Conservation (phyloP, 192 early-diverging fungal genomes). For the Podochytrium sp. region DNA sequence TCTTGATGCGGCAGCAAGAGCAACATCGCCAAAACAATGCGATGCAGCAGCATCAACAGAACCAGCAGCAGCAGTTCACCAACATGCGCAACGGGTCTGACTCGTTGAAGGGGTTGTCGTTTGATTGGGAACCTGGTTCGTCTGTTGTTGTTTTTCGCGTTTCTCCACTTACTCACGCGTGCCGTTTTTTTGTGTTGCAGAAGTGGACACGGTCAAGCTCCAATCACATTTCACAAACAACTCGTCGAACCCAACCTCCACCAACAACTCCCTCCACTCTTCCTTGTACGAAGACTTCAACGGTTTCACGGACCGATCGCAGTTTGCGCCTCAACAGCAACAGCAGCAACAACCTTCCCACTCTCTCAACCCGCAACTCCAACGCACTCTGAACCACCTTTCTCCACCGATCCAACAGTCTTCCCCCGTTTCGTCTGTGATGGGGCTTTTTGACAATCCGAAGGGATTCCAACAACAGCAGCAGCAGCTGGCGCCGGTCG, state of each 20-base stretch:
- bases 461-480: not conserved
- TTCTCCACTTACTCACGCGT: not conserved
- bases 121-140: constrained; percentile 3
- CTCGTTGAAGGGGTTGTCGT: not conserved
- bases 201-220: not conserved
- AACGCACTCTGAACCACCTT: constrained; percentile 17
- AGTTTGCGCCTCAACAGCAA: not conserved
- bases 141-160: not conserved
- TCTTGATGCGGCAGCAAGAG: constrained; percentile 3
- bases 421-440: constrained; percentile 8
- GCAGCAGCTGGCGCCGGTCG: not conserved
- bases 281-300: not conserved
- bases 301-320: not conserved
- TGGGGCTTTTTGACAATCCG: constrained; percentile 8
- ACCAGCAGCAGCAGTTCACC: constrained; percentile 9
- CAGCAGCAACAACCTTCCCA: not conserved
- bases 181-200: not conserved
- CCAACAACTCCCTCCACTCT: not conserved
- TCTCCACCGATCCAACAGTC: constrained; percentile 26
- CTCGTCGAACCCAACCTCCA: not conserved
- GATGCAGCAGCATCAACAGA: constrained; percentile 1
- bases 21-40: not conserved
- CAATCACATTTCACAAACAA: not conserved
- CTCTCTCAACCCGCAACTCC: constrained; percentile 10
- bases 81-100: not conserved